A percentile compares a stretch with the other conserved stretches of the same genome.
These are phyloP conservation scores for Colletotrichum limetticola DNA, from an alignment of 2,329 filamentous ascomycete genomes.

Conservation along the genomic window DNA sequence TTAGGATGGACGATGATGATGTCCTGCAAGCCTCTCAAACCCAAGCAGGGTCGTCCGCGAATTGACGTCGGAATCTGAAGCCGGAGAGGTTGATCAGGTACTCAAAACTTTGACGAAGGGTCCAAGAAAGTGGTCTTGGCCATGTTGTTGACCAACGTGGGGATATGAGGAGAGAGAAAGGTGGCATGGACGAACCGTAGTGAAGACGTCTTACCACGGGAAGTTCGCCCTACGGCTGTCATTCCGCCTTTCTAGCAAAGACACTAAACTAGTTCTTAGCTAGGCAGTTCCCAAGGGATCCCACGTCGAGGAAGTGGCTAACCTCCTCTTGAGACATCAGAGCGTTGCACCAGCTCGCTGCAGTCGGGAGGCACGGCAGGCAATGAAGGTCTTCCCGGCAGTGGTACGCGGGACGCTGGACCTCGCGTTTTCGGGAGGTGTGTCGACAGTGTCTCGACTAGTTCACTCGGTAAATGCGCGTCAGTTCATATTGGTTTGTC, in stretches of 20 bases:
- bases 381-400: neutral
- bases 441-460: neutral
- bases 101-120: neutral
- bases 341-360: neutral
- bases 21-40: neutral
- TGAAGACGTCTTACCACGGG: neutral
- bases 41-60: neutral
- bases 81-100: neutral
- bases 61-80: neutral
- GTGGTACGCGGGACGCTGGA: neutral
- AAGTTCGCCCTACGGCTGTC: neutral
- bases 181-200: neutral
- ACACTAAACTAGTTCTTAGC: neutral
- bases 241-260: neutral
- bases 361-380: neutral
- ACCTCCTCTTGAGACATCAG: neutral
- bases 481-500: neutral
- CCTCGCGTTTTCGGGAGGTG: neutral
- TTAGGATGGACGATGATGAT: neutral
- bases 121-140: neutral
- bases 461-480: neutral
- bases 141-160: neutral
- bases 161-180: neutral
- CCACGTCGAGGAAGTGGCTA: neutral
- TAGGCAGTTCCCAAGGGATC: neutral